phyloP scores from a whole-genome alignment of 257 asterid species.

The Rehmannia glutinosa region DNA sequence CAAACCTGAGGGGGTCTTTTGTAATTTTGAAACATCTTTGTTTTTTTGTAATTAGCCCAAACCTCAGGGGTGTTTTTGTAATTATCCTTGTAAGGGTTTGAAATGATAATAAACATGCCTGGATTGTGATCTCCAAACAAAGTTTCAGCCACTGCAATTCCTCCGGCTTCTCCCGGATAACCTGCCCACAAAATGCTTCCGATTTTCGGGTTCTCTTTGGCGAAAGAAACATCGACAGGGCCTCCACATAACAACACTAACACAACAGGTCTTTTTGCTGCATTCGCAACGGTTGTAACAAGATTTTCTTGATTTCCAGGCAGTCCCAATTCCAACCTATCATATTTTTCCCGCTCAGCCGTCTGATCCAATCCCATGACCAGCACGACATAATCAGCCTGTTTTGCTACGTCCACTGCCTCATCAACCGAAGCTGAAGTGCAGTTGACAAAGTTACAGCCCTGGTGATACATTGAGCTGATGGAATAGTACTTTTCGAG shows the following conservation, averaged over 20 bases:
- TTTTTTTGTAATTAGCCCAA: too few relatives aligned
- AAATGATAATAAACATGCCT: too few relatives aligned
- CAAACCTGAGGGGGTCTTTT: too few relatives aligned
- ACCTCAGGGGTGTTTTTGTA: too few relatives aligned
- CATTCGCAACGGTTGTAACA: slow-evolving; percentile 40
- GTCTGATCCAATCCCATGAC: slow-evolving; percentile 69
- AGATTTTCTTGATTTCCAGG: slow-evolving; percentile 55
- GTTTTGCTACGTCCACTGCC: slow-evolving; percentile 26
- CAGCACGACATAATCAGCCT: slow-evolving; percentile 48
- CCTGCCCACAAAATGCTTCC: slow-evolving; percentile 83
- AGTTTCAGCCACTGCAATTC: slow-evolving; percentile 60
- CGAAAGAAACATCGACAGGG: slow-evolving; percentile 65
- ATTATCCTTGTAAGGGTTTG: too few relatives aligned
- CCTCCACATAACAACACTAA: slow-evolving; percentile 68
- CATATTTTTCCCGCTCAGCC: slow-evolving; percentile 52
- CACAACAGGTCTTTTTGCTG: slow-evolving; percentile 50
- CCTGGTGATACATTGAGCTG: slow-evolving; percentile 30
- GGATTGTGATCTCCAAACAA: slow-evolving; percentile 78
- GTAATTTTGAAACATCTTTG: too few relatives aligned
- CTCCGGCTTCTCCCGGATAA: slow-evolving; percentile 82
- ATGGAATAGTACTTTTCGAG: slow-evolving; percentile 23
- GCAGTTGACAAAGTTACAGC: slow-evolving; percentile 52
- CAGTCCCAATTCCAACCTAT: slow-evolving; percentile 50
- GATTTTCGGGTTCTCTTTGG: slow-evolving; percentile 45
- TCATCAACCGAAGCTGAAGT: slow-evolving; percentile 19